Base-by-base conservation (phyloP, 495 filamentous ascomycete species). In the Bacidia rubella region DNA sequence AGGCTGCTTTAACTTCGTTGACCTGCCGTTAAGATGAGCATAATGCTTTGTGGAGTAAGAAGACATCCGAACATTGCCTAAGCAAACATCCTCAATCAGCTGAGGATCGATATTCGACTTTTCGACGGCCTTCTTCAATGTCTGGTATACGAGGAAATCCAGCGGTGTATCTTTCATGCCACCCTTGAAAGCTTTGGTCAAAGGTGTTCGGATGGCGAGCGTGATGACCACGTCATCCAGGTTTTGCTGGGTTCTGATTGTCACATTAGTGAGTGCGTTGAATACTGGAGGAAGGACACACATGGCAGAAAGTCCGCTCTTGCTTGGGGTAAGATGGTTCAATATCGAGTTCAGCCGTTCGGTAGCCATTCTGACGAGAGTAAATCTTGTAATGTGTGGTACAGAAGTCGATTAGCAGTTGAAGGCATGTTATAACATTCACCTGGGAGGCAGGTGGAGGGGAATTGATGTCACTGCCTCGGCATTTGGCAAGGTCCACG, bases 171-270 rank as follows among this genome's bases (percentile, higher is more conserved):
- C 92, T 74, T 95, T 96, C 72, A 98, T 82, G 3, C 90, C 86
- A 52, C 92, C 92, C 72, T 87, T 87, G 58, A 66, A 64, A 22
- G 74, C 83, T 70, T 92, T 92, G 55, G 83, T 74, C 51, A 93
- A 72, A 0, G 87, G 84, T 7, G 87, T 90, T 26, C 87, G 81
- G 57, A 88, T 68, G 5, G 85, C 84, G 43, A 86, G 74, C 15
- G 87, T 93, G 58, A 98, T 92, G 56, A 98, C 92, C 17, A 96
- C 76, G 76, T 98, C 92, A 68, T 98, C 92, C 54, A 90, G 80
- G 66, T 90, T 93, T 74, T 96, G 90, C 53, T 86, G 82, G 20
- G 86, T 92, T 67, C 90, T 96, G 60, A 47, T 40, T 24, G 53
- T 17, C 25, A 35, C 9, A 42, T 54, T 25, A 57, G 40, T 49